Base-by-base conservation (phyloP, 768 basidiomycete species). In the Suillus weaverae region DNA sequence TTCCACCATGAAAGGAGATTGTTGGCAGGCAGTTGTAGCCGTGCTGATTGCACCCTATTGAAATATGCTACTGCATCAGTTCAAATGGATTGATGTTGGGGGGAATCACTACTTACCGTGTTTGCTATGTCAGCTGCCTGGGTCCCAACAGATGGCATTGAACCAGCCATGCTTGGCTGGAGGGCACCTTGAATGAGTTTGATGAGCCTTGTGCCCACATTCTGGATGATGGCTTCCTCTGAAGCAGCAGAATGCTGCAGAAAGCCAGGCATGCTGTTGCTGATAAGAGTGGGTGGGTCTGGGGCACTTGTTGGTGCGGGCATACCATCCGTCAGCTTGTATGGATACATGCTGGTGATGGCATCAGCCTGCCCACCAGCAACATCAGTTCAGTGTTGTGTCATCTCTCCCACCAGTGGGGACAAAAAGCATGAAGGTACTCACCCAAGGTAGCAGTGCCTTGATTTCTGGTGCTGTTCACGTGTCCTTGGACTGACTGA, bases 401-500 rank as follows among this genome's bases (percentile, higher is more conserved):
- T n/a, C n/a, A n/a, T n/a, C n/a, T n/a, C n/a, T n/a, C n/a, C n/a
- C n/a, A n/a, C n/a, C n/a, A n/a, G n/a, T n/a, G n/a, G n/a, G 36
- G 36, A 41, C 8, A 39, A 22, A 30, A 26, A 60, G 16, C 5
- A 35, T 0, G 4, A 56, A n/a, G 11, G 30, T 5, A 41, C 55
- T 32, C 32, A 64, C 39, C 55, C 43, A 59, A 7, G 56, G 22
- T 2, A 41, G 2, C 7, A 64, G 4, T 9, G 30, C 43, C 3
- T 7, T 43, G 20, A 43, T 48, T 32, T 64, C 63, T 1, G 26
- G 43, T 30, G 55, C 43, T 6, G 39, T 64, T 3, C 20, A 20
- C 16, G 54, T 59, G 54, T 64, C 63, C 30, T 44, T 64, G 2
- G 63, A 64, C 7, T 20, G 39, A 13, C 48, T 38, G 18, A 35